Percentiles rank a stretch among this genome's conserved stretches.
phyloP scores from a whole-genome alignment of 176 grass and related monocot species.

The Sorghum bicolor region DNA sequence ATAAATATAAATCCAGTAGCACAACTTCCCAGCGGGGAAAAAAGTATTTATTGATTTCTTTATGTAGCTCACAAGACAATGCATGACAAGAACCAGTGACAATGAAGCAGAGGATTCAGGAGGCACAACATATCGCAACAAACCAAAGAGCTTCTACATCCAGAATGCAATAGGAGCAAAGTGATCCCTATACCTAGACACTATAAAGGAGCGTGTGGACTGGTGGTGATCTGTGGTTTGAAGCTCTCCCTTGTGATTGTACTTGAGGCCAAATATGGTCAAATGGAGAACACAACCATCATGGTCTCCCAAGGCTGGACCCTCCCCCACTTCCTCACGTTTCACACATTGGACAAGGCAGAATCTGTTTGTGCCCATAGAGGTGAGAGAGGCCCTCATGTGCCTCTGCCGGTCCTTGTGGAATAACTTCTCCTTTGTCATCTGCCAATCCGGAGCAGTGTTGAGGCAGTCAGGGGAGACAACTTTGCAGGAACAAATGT shows the following conservation, averaged over 20 bases:
- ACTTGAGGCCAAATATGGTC: not conserved
- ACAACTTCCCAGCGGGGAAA: too few relatives aligned
- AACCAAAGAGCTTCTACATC: not conserved
- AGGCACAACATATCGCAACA: too few relatives aligned
- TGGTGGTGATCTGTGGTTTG: not conserved
- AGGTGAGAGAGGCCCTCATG: not conserved
- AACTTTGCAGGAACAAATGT: not conserved
- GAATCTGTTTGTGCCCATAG: not conserved
- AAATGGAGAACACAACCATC: not conserved
- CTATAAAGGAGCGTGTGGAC: not conserved
- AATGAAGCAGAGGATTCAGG: too few relatives aligned
- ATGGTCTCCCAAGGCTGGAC: not conserved
- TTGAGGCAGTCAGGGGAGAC: not conserved
- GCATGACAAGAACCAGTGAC: too few relatives aligned
- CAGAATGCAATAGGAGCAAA: not conserved
- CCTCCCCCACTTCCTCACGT: not conserved
- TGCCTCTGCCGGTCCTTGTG: not conserved
- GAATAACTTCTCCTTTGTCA: not conserved
- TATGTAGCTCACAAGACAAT: too few relatives aligned
- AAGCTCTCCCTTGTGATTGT: not conserved
- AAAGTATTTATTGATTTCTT: too few relatives aligned
- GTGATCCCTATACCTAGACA: not conserved
- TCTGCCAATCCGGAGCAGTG: not conserved
- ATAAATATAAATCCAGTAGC: too few relatives aligned
- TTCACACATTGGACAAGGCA: not conserved